These are phyloP conservation scores for Calocybe indica DNA, from an alignment of 768 basidiomycete species.

Conservation along the genomic window DNA sequence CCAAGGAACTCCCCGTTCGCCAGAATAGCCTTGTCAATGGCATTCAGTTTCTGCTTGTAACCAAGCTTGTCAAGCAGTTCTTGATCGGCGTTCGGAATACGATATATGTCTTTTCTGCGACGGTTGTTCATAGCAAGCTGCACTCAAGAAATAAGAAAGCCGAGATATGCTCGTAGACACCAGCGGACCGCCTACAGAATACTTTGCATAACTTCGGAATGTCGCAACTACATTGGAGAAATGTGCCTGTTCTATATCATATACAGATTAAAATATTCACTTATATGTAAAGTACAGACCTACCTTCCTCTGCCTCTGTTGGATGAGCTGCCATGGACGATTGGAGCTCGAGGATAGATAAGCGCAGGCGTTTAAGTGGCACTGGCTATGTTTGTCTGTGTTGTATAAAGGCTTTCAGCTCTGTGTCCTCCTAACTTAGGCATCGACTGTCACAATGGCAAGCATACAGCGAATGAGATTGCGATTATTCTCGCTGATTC, in stretches of 20 bases:
- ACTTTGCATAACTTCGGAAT: constrained; percentile 69
- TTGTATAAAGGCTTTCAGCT: constrained; percentile 11
- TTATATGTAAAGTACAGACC: background rate
- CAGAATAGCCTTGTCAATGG: constrained; percentile 75
- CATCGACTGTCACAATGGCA: constrained; percentile 11
- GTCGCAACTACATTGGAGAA: constrained; percentile 73
- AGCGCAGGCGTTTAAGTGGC: constrained; percentile 1
- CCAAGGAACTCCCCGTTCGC: constrained; percentile 76
- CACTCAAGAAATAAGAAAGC: constrained; percentile 6
- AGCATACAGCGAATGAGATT: background rate
- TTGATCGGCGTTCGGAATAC: constrained; percentile 63
- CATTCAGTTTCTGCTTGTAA: constrained; percentile 73
- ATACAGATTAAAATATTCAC: background rate
- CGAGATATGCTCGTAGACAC: background rate
- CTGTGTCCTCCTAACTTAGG: background rate
- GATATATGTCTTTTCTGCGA: constrained; percentile 73
- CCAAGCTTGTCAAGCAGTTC: constrained; percentile 61
- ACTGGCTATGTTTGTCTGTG: constrained; percentile 10
- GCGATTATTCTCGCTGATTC: background rate
- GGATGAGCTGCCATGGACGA: constrained; percentile 16
- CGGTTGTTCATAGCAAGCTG: constrained; percentile 52
- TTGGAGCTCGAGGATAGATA: background rate
- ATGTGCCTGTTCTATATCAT: constrained; percentile 54
- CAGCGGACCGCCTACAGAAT: constrained; percentile 46
- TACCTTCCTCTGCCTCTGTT: constrained; percentile 31